phyloP scores from a whole-genome alignment of 148 eudicot species.

The Arbutus unedo region DNA sequence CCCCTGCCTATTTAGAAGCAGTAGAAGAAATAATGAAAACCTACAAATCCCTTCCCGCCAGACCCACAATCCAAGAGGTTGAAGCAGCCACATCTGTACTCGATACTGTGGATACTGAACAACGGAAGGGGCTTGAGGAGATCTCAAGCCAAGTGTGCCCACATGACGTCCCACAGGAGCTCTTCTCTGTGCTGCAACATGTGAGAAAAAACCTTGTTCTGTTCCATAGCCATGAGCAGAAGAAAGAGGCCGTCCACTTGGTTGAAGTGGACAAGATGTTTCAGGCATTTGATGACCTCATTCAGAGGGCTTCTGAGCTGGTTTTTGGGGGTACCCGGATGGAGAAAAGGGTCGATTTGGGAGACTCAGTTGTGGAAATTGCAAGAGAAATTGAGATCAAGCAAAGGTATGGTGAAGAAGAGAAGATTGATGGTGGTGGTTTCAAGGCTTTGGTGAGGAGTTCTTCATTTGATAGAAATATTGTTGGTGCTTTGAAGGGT shows the following conservation, averaged over 20 bases:
- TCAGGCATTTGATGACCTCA: constrained; percentile 38
- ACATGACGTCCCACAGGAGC: constrained; percentile 36
- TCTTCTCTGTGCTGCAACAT: constrained; percentile 39
- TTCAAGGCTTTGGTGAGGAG: constrained; percentile 24
- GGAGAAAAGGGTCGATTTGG: constrained; percentile 22
- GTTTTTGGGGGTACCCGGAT: constrained; percentile 31
- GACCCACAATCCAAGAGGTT: constrained; percentile 50
- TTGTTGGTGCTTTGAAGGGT: constrained; percentile 21
- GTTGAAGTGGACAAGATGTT: constrained; percentile 32
- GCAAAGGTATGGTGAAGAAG: constrained; percentile 15
- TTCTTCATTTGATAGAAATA: constrained; percentile 15
- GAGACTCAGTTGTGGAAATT: constrained; percentile 31
- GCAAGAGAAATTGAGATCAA: constrained; percentile 17
- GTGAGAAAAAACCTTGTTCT: constrained; percentile 28
- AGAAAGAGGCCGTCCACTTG: constrained; percentile 37
- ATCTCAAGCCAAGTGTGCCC: constrained; percentile 28
- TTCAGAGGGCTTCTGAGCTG: constrained; percentile 39
- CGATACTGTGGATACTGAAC: constrained; percentile 28
- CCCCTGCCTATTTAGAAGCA: constrained; percentile 27
- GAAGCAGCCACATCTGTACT: constrained; percentile 46
- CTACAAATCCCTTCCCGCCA: constrained; percentile 50
- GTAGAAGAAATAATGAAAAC: constrained; percentile 38
- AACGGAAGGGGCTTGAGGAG: constrained; percentile 25
- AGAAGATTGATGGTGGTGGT: constrained; percentile 16
- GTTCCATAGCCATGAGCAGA: constrained; percentile 36